Evolutionary conservation across 2,329 filamentous ascomycete species (phyloP), one percentile per base, ranked within the genome.

Genomic region (Diaporthe australafricana): DNA sequence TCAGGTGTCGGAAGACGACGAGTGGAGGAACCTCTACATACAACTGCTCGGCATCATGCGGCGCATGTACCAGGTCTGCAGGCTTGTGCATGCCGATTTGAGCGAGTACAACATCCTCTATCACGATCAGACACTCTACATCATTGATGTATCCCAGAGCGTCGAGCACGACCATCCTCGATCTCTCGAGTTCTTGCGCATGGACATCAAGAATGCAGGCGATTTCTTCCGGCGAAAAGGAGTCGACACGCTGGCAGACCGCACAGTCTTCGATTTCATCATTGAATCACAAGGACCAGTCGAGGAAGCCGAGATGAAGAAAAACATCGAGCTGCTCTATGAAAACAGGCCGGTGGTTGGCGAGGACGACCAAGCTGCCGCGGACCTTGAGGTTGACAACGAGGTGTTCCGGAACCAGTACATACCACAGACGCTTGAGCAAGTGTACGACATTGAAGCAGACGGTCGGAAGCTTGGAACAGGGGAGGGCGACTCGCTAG

Each of bases 101-200:
- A 97, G 94, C 86, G 96, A 99, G 87, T 99, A 99, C 89, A 99
- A 99, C 79, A 90, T 98, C 67, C 88, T 99, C 25, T 99, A 97
- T 84, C 89, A 98, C 84, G 88, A 94, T 70, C 87, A 90, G 72
- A 90, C 90, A 77, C 89, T 98, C 0, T 98, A 94, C 86, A 93
- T 99, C 78, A 99, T 99, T 81, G 96, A 99, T 82, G 96, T 99
- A 53, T 98, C 94, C 70, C 96, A 99, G 84, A 96, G 93, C 79
- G 96, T 99, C 25, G 97, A 98, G 84, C 95, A 97, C 76, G 96
- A 98, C 77, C 96, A 99, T 81, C 96, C 96, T 0, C 90, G 94
- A 71, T 96, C 94, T 2, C 87, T 97, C 38, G 96, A 98, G 80
- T 99, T 99, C 80, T 83, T 99, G 77, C 92, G 96, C 42, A 98